These are phyloP conservation scores for Forsythia suspensa DNA, from an alignment of 257 asterid species.

Conservation along the genomic window DNA sequence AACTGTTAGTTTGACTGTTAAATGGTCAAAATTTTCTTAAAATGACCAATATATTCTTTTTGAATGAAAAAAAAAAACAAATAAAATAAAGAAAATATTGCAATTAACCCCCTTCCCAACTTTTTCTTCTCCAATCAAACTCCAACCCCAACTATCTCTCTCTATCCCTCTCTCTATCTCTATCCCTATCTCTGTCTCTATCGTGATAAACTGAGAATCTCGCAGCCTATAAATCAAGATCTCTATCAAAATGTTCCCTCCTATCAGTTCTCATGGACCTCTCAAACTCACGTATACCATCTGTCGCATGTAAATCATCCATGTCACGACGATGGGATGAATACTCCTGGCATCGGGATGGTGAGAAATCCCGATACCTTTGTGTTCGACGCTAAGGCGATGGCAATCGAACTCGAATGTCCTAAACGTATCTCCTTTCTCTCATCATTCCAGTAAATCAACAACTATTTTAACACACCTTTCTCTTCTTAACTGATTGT, in stretches of 20 bases:
- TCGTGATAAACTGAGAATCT: constrained; percentile 19
- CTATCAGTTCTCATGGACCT: constrained; percentile 32
- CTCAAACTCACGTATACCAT: constrained; percentile 25
- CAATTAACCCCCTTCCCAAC: too few species aligned
- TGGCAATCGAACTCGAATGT: constrained; percentile 33
- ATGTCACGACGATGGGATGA: constrained; percentile 23
- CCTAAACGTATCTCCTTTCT: constrained; percentile 38
- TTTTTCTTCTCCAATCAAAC: constrained; percentile 26
- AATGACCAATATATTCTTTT: too few species aligned
- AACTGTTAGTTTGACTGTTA: too few species aligned
- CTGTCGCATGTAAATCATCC: constrained; percentile 15
- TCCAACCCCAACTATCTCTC: constrained; percentile 29
- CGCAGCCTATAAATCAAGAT: background rate
- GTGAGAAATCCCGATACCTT: constrained; percentile 24
- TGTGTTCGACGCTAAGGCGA: constrained; percentile 34
- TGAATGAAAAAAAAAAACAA: too few species aligned
- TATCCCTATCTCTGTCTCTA: constrained; percentile 22
- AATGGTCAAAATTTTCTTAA: too few species aligned
- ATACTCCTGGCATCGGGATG: constrained; percentile 26
- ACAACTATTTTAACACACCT: constrained; percentile 9
- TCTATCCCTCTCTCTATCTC: constrained; percentile 14
- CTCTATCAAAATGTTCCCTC: background rate
- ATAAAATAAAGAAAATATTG: too few species aligned
- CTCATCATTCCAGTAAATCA: constrained; percentile 32
- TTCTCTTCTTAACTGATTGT: constrained; percentile 9